Evolutionary conservation across 176 grass and related monocot genomes (phyloP), one percentile per base, ranked within the genome.

Genomic region (Olyra latifolia): DNA sequence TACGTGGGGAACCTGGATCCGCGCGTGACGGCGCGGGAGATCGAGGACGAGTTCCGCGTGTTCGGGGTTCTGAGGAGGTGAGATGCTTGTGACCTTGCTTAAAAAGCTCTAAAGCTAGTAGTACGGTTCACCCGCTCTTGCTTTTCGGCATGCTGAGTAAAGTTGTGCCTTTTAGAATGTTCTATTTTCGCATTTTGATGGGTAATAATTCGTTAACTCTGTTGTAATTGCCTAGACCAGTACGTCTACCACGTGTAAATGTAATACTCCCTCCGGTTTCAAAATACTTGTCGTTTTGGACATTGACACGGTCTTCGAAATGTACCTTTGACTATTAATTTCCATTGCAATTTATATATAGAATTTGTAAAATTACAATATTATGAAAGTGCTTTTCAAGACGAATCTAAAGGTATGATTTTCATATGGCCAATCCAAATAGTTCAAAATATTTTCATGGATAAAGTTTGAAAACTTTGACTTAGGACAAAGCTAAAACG

Each of bases 1-100:
- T 94, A 94, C 44, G 92, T 94, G 32, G 92, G 92, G 44, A 94
- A 94, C 71, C 68, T 94, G 86, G 92, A 94, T 88, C 88, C 88
- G 65, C 80, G 92, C 53, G 86, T 42, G 27, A 91, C 92, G 52
- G 92, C 88, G n/a, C 83, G 83, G 42, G 92, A 91, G 77, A 83
- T 94, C 60, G 92, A 94, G 86, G 92, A 94, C 43, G 75, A 91
- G 66, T 94, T 94, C 84, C 88, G 92, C 53, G 62, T 55, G 19
- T 94, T 94, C 63, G 92, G 92, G 53, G 92, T 94, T 86, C 76
- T 94, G 56, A 78, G 54, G 81, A 94, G 92, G 92, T 91, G 74
- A 81, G 54, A 88, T 85, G n/a, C 73, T 62, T 39, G 23, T 20
- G 19, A 15, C 63, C 55, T 80, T 27, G 32, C 76, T 75, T 41